Conservation (phyloP, 495 filamentous ascomycete species). For the Ramalina intermedia region DNA sequence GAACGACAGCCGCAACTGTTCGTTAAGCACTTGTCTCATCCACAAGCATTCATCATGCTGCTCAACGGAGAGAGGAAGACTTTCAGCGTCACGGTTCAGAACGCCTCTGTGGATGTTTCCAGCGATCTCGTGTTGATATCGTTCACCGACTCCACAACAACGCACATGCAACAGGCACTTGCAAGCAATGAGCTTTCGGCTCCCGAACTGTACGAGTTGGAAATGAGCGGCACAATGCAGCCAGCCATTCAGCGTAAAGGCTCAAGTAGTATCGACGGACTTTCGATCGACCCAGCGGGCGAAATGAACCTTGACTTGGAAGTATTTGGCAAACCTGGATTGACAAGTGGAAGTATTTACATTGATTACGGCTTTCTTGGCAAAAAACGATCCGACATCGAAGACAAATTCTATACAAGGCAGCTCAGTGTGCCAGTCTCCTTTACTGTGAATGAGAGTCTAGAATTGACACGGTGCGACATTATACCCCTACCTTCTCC, state of each 20-base stretch:
- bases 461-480: slow-evolving; percentile 67
- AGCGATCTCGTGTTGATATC: slow-evolving; percentile 78
- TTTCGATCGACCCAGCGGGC: slow-evolving; percentile 52
- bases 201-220: slow-evolving; percentile 70
- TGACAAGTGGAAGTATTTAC: slow-evolving; percentile 69
- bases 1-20: slow-evolving; percentile 59
- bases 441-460: slow-evolving; percentile 79
- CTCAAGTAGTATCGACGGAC: slow-evolving; percentile 30
- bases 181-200: slow-evolving; percentile 60
- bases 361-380: slow-evolving; percentile 70
- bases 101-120: slow-evolving; percentile 51
- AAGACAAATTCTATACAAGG: slow-evolving; percentile 69
- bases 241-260: slow-evolving; percentile 55
- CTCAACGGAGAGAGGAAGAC: slow-evolving; percentile 68
- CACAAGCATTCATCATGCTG: slow-evolving; percentile 80
- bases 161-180: slow-evolving; percentile 57
- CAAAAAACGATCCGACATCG: slow-evolving; percentile 43
- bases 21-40: slow-evolving; percentile 60
- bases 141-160: slow-evolving; percentile 77
- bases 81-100: slow-evolving; percentile 70
- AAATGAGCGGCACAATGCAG: slow-evolving; percentile 58
- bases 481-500: slow-evolving; percentile 47
- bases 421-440: slow-evolving; percentile 70
- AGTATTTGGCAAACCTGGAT: slow-evolving; percentile 67
- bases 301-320: slow-evolving; percentile 68